Evolutionary conservation across 208 protist genomes (phyloP).

Genomic region (Wallacemonas collosoma): DNA sequence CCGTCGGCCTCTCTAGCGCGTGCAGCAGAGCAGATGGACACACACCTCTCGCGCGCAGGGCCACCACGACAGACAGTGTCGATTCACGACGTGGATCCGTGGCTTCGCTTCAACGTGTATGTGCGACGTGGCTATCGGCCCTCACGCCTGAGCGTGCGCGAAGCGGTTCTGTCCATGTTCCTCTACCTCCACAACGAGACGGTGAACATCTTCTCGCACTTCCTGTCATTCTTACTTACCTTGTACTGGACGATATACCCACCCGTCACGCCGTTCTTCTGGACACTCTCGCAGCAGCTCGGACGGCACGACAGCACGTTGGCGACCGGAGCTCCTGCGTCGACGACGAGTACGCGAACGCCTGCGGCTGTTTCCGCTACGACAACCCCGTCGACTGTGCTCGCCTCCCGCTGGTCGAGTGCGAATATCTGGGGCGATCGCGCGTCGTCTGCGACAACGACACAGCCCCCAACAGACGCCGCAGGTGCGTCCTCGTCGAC

Average conservation of each 20-base stretch:
- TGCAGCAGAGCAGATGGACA: not conserved
- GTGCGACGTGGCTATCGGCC: conserved; percentile 63
- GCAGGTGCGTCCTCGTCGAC: not conserved
- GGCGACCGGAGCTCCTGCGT: not conserved
- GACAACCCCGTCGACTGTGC: not conserved
- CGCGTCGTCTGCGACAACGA: not conserved
- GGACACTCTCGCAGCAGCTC: conserved; percentile 10
- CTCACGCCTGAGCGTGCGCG: conserved; percentile 32
- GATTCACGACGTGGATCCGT: conserved; percentile 58
- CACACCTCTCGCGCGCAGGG: not conserved
- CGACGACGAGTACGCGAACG: not conserved
- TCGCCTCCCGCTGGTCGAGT: conserved; percentile 1
- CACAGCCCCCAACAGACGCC: not conserved
- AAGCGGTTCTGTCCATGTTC: conserved; percentile 48
- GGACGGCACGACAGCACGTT: not conserved
- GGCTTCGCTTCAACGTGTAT: conserved; percentile 70
- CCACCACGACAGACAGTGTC: conserved; percentile 27
- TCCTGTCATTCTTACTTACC: conserved; percentile 42
- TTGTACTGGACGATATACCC: conserved; percentile 34
- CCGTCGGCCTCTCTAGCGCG: not conserved
- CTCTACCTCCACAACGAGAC: conserved; percentile 66
- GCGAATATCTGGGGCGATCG: conserved; percentile 13
- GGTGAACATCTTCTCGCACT: conserved; percentile 57
- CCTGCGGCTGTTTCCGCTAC: not conserved
- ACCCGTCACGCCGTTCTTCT: conserved; percentile 25